A percentile compares a stretch with the other conserved stretches of the same genome.
These are phyloP conservation scores for Hydnomerulius pinastri DNA, from an alignment of 768 basidiomycete species.

Conservation along the genomic window DNA sequence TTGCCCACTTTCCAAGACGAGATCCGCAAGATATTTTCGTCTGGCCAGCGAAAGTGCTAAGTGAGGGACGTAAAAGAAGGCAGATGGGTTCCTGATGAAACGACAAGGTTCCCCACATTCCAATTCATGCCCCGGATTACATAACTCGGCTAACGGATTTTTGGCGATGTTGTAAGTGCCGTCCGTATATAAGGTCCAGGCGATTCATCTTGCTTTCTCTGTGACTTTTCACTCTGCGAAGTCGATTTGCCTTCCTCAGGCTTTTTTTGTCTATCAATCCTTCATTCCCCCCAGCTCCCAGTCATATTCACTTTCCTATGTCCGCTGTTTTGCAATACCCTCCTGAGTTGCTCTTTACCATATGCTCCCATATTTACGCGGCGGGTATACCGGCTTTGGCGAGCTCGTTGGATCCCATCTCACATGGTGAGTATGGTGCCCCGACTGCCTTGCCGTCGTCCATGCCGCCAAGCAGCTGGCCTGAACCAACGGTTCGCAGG, in stretches of 20 bases:
- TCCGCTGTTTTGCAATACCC: constrained; percentile 52
- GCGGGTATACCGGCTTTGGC: constrained; percentile 54
- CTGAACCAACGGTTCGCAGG: constrained; percentile 62
- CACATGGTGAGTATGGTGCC: constrained; percentile 39
- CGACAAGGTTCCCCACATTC: too few species aligned
- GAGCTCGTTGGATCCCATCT: constrained; percentile 72
- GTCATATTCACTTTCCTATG: constrained; percentile 19
- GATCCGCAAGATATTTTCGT: not conserved
- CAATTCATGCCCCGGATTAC: constrained; percentile 1
- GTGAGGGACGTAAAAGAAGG: not conserved
- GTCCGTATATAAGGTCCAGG: not conserved
- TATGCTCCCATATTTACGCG: constrained; percentile 73
- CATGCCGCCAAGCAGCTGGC: constrained; percentile 68
- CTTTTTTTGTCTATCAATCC: constrained; percentile 1
- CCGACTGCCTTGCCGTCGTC: constrained; percentile 74
- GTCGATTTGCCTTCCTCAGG: not conserved
- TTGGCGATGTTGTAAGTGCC: not conserved
- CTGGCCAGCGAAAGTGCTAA: not conserved
- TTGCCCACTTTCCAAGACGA: too few species aligned
- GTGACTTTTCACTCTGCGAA: too few species aligned
- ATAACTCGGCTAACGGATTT: not conserved
- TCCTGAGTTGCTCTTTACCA: constrained; percentile 67
- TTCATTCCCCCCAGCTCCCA: constrained; percentile 8
- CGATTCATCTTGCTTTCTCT: not conserved
- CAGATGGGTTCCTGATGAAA: too few species aligned